These are phyloP conservation scores for Ascochyta koolunga DNA, from an alignment of 2,329 filamentous ascomycete species.

Conservation along the genomic window DNA sequence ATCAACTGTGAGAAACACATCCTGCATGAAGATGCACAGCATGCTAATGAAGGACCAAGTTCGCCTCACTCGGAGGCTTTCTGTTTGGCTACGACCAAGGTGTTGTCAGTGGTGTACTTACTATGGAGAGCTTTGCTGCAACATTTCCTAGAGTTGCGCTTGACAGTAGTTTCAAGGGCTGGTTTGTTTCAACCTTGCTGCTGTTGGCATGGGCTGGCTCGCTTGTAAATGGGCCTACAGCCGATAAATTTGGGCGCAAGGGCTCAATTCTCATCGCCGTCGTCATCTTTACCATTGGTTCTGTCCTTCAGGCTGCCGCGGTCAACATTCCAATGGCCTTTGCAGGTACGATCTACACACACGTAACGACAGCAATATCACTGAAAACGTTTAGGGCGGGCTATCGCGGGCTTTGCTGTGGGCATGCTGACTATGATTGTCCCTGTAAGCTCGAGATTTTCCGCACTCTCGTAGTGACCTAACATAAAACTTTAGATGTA, in stretches of 20 bases:
- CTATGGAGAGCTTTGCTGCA: constrained; percentile 30
- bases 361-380: neutral
- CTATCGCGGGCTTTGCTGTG: constrained; percentile 28
- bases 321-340: constrained; percentile 27
- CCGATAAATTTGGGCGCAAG: constrained; percentile 29
- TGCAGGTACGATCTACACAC: constrained; percentile 9
- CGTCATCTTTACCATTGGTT: constrained; percentile 26
- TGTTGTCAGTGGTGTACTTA: constrained; percentile 26
- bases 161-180: constrained; percentile 30
- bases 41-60: constrained; percentile 5
- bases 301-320: constrained; percentile 27
- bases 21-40: neutral
- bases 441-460: constrained; percentile 6
- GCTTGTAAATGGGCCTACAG: constrained; percentile 32
- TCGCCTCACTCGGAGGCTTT: constrained; percentile 28
- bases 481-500: constrained; percentile 16
- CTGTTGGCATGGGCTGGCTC: constrained; percentile 29
- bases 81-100: constrained; percentile 33
- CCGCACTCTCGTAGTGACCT: neutral
- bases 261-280: constrained; percentile 29
- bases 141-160: constrained; percentile 25
- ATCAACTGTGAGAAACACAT: constrained; percentile 16
- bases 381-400: constrained; percentile 17
- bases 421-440: constrained; percentile 33
- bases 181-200: constrained; percentile 29